Base-by-base conservation (phyloP, 2,329 filamentous ascomycete genomes). In the Clonostachys solani region DNA sequence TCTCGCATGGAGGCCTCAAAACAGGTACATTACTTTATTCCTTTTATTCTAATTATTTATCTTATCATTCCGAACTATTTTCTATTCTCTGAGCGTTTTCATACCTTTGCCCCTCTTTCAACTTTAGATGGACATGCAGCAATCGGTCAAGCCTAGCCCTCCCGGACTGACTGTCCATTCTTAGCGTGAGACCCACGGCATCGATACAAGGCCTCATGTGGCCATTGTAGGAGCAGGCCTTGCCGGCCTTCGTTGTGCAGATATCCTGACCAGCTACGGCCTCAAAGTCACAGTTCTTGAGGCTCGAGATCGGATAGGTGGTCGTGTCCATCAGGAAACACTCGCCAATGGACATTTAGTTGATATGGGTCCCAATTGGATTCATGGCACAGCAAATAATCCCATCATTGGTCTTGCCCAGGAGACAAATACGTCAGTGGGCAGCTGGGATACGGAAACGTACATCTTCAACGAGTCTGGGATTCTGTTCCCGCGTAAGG, bases 291-390 rank as follows among this genome's bases (percentile, higher is more conserved):
- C 85, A 0, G 71, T 90, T 12, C 67, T 89, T 16, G 86, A 91
- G 60, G 87, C 79, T 9, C 74, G 86, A 15, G 65, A 84, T 56
- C 75, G 86, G 7, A 60, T 89, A 37, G 86, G 86, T 12, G 86
- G 86, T 2, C 76, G 86, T 33, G 71, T 87, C 33, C 66, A 73
- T 47, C 80, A 83, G 55, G 64, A 71, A 44, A 62, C 58, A 18
- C 66, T 83, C 5, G 63, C 67, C 12, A 77, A 75, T 37, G 74
- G 74, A 1, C 65, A 69, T 33, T 53, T 72, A 8, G 72, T 80
- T n/a, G 80, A 83, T 53, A 63, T 78, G 33, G 87, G 87, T 1
- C 84, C 86, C n/a, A 91, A 90, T 56, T 91, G 86, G 86, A 88
- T 91, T 45, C 86, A 91, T 50, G 36, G 36, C 36, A 18, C 15